Evolutionary conservation across 2,329 filamentous ascomycete species (phyloP).

Genomic region (Ophiostoma perfectum): DNA sequence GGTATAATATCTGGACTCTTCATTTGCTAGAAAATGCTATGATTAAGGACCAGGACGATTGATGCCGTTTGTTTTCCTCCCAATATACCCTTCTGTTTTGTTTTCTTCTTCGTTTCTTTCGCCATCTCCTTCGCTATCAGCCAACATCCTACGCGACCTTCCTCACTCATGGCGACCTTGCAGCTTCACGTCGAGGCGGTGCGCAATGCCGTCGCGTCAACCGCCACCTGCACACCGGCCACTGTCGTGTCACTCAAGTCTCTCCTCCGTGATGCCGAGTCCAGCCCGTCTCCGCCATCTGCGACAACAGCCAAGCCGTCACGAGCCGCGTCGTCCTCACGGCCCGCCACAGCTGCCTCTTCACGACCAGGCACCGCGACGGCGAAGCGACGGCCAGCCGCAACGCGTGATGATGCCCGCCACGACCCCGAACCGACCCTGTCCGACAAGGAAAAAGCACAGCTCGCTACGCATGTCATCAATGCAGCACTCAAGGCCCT

Average conservation of each 20-base stretch:
- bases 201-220: constrained; percentile 42
- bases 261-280: constrained; percentile 37
- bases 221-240: constrained; percentile 44
- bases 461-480: constrained; percentile 66
- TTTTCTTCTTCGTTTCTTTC: constrained; percentile 20
- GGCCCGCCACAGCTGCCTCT: constrained; percentile 28
- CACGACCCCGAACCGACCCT: constrained; percentile 32
- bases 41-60: constrained; percentile 31
- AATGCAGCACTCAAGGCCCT: constrained; percentile 65
- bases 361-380: constrained; percentile 29
- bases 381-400: constrained; percentile 26
- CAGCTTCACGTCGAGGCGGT: constrained; percentile 42
- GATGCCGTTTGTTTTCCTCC: too few relatives aligned
- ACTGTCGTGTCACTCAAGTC: constrained; percentile 43
- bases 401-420: constrained; percentile 21
- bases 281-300: constrained; percentile 27
- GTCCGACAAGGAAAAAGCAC: constrained; percentile 55
- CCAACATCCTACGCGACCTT: neutral
- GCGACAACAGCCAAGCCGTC: constrained; percentile 19
- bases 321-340: constrained; percentile 24
- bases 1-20: neutral
- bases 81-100: constrained; percentile 25
- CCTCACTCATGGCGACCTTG: constrained; percentile 36
- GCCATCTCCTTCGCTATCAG: neutral
- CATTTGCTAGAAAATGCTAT: constrained; percentile 32